Base-by-base conservation (phyloP, 176 grass and related monocot species). In the Eleusine indica region DNA sequence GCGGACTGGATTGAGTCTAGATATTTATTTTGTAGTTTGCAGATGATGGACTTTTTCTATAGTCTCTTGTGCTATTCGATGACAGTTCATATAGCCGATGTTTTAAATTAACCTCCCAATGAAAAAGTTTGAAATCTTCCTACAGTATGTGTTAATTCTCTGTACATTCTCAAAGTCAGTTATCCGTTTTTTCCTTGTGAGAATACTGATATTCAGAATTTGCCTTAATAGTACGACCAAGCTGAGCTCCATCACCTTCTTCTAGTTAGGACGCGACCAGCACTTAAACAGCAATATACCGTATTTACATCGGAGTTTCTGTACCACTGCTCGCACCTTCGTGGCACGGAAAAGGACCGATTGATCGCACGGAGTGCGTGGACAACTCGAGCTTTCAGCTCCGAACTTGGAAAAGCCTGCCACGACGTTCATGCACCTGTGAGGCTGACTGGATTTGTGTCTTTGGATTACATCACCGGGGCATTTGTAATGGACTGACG, bases 341-440 rank as follows among this genome's bases (percentile, higher is more conserved):
- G 12, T 9, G 25, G 61, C 29, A 18, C 64, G 64, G 63, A 6
- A 37, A 38, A 38, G 0, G 32, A 67, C 32, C 15, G 30, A 14
- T 67, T 13, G 56, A 13, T 3, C 62, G 62, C 62, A 29, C 25
- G 29, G 11, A 67, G 17, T 16, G 64, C 15, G 15, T 35, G 30
- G 64, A 37, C 64, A 18, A 53, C 35, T 75, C 11, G 32, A 57
- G 32, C 25, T 46, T 15, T 28, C 37, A 37, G 25, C 56, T 40
- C 47, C 70, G 17, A 22, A 16, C 32, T 42, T 8, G 32, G 60
- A 44, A 67, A 60, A 11, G 67, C 42, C 19, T 17, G 38, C 53
- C 69, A 42, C 7, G 2, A 9, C 21, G 22, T 74, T 80, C 69
- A 71, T 77, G 66, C 84, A 80, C 70, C 19, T 21, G 71, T 18